Conservation (phyloP, 2,329 filamentous ascomycete species). For the Cytospora paraplurivora region DNA sequence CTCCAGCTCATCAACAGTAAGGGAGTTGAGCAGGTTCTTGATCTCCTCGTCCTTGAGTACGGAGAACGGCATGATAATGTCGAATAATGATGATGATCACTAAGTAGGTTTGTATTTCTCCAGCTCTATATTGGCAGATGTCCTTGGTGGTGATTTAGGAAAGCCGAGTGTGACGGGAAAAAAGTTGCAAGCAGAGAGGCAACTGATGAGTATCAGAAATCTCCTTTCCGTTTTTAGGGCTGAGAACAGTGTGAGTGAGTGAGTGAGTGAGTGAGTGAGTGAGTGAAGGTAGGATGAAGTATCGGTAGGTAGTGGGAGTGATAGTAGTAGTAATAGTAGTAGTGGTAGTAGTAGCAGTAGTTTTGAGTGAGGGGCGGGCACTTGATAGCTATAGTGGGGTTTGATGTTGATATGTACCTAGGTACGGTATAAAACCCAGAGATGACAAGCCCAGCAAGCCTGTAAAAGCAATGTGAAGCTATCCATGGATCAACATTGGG, state of each 20-base stretch:
- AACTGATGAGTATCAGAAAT: not conserved
- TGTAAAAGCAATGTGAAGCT: not conserved
- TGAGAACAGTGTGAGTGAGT: not conserved
- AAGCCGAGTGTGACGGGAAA: not conserved
- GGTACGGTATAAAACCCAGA: no score
- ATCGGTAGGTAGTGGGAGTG: no score
- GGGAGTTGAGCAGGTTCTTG: slow-evolving; percentile 53
- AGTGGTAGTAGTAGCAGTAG: not conserved
- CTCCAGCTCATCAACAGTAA: slow-evolving; percentile 56
- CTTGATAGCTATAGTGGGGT: no score
- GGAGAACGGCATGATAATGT: slow-evolving; percentile 57
- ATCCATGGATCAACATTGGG: not conserved
- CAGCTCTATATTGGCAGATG: not conserved
- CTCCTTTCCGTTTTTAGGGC: not conserved
- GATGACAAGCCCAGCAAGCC: no score
- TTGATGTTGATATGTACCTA: no score
- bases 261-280: not conserved
- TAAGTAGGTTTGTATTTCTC: not conserved
- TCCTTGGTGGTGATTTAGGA: not conserved
- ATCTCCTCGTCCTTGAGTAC: slow-evolving; percentile 62
- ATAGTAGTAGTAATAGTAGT: no score
- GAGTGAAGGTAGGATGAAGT: not conserved
- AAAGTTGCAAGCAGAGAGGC: not conserved
- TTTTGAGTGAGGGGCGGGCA: not conserved
- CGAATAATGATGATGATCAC: no score